Evolutionary conservation across 108 stramenopile genomes (phyloP).

Genomic region (Aurantiochytrium sp.): DNA sequence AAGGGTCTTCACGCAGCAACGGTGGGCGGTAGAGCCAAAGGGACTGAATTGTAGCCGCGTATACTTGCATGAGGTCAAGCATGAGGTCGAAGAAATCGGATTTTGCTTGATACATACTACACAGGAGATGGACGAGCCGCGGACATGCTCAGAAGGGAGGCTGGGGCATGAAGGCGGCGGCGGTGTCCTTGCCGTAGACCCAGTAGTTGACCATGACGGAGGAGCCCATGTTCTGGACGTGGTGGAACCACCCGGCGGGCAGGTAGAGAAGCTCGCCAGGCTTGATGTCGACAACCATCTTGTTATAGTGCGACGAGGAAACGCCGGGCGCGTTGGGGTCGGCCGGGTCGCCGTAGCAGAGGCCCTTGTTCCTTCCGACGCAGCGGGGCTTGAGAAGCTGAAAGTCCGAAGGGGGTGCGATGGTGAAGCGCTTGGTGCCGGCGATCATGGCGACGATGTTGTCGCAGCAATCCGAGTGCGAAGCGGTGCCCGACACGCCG

Average conservation of each 20-base stretch:
- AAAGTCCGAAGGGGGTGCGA: slow-evolving; percentile 2
- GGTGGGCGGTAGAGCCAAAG: no score
- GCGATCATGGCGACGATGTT: neutral
- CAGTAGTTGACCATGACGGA: slow-evolving; percentile 4
- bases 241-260: slow-evolving; percentile 21
- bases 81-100: no score
- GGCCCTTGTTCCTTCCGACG: neutral
- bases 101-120: no score
- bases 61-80: no score
- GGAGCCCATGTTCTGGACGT: slow-evolving; percentile 5
- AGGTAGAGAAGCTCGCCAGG: slow-evolving; percentile 22
- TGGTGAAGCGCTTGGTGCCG: slow-evolving; percentile 23
- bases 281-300: slow-evolving; percentile 15
- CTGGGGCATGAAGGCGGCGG: neutral
- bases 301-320: neutral
- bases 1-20: no score
- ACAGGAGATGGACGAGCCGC: no score
- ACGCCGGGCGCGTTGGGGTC: neutral
- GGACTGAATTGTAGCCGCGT: no score
- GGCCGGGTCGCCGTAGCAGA: slow-evolving; percentile 4
- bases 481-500: neutral
- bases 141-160: neutral
- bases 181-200: neutral
- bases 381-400: slow-evolving; percentile 1
- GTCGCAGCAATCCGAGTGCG: slow-evolving; percentile 27